Evolutionary conservation across 345 rosid genomes (phyloP).

Genomic region (Citrus hindsii): DNA sequence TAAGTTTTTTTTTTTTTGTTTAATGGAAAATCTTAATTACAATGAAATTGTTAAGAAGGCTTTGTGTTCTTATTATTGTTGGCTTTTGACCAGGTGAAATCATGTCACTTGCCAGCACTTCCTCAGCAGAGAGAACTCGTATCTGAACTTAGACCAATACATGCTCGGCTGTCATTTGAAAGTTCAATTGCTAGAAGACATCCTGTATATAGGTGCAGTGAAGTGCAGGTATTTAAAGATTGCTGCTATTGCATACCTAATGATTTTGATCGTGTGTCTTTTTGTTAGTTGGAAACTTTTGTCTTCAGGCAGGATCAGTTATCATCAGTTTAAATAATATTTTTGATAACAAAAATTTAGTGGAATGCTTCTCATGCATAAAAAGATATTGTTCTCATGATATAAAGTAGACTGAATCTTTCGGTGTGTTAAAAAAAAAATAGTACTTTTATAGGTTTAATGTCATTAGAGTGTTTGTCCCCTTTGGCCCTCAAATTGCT

Average conservation of each 20-base stretch:
- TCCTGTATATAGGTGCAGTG: conserved; percentile 82
- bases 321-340: not conserved
- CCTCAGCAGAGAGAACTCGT: conserved; percentile 73
- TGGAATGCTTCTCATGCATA: not conserved
- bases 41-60: not conserved
- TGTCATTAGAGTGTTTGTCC: not conserved
- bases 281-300: not conserved
- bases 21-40: not conserved
- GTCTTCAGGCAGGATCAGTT: not conserved
- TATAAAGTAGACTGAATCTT: not conserved
- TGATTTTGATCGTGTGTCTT: not conserved
- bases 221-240: conserved; percentile 64
- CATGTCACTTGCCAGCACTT: conserved; percentile 51
- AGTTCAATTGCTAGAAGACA: conserved; percentile 55
- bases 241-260: not conserved
- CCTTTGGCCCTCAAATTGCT: not conserved
- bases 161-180: conserved; percentile 57
- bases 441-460: not conserved
- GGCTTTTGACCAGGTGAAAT: conserved; percentile 44
- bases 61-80: not conserved
- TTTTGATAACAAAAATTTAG: not conserved
- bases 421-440: too few relatives aligned
- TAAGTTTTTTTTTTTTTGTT: not conserved
- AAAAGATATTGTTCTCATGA: not conserved
- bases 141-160: conserved; percentile 70